A percentile compares a stretch with the other conserved stretches of the same genome.
These are phyloP conservation scores for Pseudogymnoascus sp. DNA, from an alignment of 2,329 filamentous ascomycete species.

Conservation along the genomic window DNA sequence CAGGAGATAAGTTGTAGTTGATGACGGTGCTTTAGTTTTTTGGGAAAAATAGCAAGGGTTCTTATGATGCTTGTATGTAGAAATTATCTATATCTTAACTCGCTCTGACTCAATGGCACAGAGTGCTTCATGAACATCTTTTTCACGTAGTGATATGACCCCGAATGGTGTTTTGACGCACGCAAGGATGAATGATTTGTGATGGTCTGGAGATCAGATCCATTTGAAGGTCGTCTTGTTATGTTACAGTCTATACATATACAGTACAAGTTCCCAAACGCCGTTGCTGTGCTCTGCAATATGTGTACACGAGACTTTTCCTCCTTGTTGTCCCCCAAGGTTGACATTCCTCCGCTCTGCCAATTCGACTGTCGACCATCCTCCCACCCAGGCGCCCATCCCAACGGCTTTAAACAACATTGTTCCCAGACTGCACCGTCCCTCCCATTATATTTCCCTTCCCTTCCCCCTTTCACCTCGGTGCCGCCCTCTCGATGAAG, in stretches of 20 bases:
- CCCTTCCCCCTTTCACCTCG: constrained; percentile 11
- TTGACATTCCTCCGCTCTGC: not conserved
- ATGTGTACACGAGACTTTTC: constrained; percentile 8
- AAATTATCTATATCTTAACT: constrained; percentile 1
- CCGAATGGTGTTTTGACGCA: not conserved
- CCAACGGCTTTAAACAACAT: not conserved
- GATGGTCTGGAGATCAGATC: not conserved
- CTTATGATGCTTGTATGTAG: constrained; percentile 5
- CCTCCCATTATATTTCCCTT: not conserved
- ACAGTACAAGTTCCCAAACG: constrained; percentile 18
- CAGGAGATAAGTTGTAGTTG: constrained; percentile 16
- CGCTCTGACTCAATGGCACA: not conserved
- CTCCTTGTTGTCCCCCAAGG: constrained; percentile 5
- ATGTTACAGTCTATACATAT: constrained; percentile 17
- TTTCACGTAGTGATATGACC: not conserved
- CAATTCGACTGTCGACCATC: not conserved
- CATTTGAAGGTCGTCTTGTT: constrained; percentile 19
- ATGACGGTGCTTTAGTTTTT: constrained; percentile 3
- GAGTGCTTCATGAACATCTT: not conserved
- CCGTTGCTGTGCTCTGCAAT: constrained; percentile 9
- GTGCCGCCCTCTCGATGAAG: constrained; percentile 48
- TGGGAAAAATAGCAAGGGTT: constrained; percentile 6
- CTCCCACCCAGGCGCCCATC: not conserved
- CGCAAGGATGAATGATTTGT: not conserved
- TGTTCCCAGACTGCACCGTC: not conserved